Conservation (phyloP, 805 yeast species). For the Zygosaccharomyces kombuchaensis region DNA sequence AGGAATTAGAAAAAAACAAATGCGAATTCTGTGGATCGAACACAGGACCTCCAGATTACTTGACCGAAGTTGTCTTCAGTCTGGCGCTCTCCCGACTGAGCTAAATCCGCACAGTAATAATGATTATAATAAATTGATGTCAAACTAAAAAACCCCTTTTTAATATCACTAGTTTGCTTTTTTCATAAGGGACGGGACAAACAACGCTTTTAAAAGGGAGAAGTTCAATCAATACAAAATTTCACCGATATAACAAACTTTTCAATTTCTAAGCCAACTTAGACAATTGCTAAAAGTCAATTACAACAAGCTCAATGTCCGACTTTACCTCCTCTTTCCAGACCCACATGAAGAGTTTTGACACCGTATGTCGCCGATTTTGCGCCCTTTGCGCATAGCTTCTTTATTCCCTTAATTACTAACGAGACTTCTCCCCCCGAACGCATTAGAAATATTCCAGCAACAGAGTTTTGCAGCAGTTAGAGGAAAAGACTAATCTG, state of each 20-base stretch:
- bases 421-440: not conserved
- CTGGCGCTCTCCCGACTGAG: constrained; percentile 46
- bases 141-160: too few species aligned
- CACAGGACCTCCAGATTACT: constrained; percentile 71
- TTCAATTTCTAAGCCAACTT: too few species aligned
- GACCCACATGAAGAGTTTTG: constrained; percentile 44
- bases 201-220: too few species aligned
- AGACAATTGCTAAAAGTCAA: not conserved
- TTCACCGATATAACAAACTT: too few species aligned
- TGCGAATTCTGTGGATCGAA: constrained; percentile 80
- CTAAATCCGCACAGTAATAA: constrained; percentile 36
- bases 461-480: constrained; percentile 32
- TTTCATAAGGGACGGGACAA: too few species aligned
- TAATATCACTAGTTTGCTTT: too few species aligned
- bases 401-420: not conserved
- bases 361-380: constrained; percentile 38
- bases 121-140: too few species aligned
- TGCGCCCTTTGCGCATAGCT: not conserved
- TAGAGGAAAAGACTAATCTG: constrained; percentile 43
- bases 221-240: too few species aligned
- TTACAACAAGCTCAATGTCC: constrained; percentile 31
- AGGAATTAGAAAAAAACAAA: constrained; percentile 18
- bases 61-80: constrained; percentile 36
- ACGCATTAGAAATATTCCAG: constrained; percentile 9
- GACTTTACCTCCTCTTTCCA: constrained; percentile 46